Evolutionary conservation across 129 eudicot species (phyloP).

Genomic region (Gnaphalium uliginosum): DNA sequence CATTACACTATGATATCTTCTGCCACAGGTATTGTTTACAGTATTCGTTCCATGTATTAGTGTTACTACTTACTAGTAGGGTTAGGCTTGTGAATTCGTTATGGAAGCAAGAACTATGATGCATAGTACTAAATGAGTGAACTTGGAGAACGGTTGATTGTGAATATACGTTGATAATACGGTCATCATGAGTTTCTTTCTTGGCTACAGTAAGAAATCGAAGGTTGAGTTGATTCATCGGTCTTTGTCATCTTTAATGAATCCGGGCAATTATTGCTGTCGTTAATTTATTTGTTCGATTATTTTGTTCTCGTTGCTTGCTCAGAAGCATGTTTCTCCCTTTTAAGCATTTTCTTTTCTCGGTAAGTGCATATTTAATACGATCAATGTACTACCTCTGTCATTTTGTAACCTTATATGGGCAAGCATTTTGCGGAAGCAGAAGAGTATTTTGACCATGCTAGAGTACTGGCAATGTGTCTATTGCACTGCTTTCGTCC

Average conservation of each 20-base stretch:
- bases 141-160: constrained; percentile 20
- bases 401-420: not conserved
- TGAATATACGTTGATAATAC: constrained; percentile 20
- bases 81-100: constrained; percentile 18
- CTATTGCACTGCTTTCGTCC: constrained; percentile 6
- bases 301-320: not conserved
- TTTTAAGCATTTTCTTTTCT: not conserved
- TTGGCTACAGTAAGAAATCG: not conserved
- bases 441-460: not conserved
- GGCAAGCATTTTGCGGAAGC: not conserved
- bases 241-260: not conserved
- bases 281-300: constrained; percentile 6
- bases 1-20: constrained; percentile 2
- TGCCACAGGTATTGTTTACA: not conserved
- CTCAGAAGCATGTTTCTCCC: not conserved
- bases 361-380: not conserved
- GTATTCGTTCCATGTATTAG: not conserved
- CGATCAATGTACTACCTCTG: not conserved
- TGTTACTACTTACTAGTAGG: not conserved
- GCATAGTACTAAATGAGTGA: constrained; percentile 17
- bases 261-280: constrained; percentile 1
- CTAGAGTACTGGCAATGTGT: not conserved
- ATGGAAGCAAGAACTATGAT: not conserved
- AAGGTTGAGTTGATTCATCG: constrained; percentile 1
- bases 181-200: not conserved